Conservation (phyloP, 371 early-diverging fungal species). For the Spiromyces aspiralis region DNA sequence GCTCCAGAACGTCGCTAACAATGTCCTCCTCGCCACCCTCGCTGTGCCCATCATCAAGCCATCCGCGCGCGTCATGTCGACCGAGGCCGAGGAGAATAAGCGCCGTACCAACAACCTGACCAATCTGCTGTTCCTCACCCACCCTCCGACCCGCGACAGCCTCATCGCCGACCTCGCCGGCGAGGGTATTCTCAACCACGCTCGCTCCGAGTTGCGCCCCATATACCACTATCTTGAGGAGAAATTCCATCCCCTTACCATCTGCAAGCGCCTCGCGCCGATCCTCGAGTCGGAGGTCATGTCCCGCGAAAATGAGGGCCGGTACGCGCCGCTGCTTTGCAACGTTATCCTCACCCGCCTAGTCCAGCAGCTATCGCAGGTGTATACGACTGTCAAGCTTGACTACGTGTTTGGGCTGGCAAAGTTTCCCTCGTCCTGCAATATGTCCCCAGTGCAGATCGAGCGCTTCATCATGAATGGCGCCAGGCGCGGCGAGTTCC, state of each 20-base stretch:
- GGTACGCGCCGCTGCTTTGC: slow-evolving; percentile 85
- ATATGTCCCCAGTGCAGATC: slow-evolving; percentile 68
- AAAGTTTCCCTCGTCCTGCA: slow-evolving; percentile 70
- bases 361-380: slow-evolving; percentile 90
- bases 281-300: slow-evolving; percentile 44
- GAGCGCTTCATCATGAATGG: slow-evolving; percentile 97
- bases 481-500: slow-evolving; percentile 86
- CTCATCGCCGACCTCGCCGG: slow-evolving; percentile 67
- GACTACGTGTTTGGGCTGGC: slow-evolving; percentile 80
- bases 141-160: slow-evolving; percentile 76
- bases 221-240: slow-evolving; percentile 86
- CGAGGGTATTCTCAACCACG: slow-evolving; percentile 70
- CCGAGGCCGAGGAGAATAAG: slow-evolving; percentile 71
- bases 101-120: slow-evolving; percentile 72
- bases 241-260: slow-evolving; percentile 92
- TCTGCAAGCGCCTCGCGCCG: slow-evolving; percentile 88
- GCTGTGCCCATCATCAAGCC: slow-evolving; percentile 78
- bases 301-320: slow-evolving; percentile 53
- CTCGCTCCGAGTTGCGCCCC: slow-evolving; percentile 76
- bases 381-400: slow-evolving; percentile 90
- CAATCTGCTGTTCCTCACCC: slow-evolving; percentile 63
- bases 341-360: slow-evolving; percentile 88
- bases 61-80: slow-evolving; percentile 48
- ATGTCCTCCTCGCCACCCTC: slow-evolving; percentile 81
- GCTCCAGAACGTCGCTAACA: slow-evolving; percentile 69